Conservation (phyloP, 2,329 filamentous ascomycete species). For the Leptodontidium sp. region DNA sequence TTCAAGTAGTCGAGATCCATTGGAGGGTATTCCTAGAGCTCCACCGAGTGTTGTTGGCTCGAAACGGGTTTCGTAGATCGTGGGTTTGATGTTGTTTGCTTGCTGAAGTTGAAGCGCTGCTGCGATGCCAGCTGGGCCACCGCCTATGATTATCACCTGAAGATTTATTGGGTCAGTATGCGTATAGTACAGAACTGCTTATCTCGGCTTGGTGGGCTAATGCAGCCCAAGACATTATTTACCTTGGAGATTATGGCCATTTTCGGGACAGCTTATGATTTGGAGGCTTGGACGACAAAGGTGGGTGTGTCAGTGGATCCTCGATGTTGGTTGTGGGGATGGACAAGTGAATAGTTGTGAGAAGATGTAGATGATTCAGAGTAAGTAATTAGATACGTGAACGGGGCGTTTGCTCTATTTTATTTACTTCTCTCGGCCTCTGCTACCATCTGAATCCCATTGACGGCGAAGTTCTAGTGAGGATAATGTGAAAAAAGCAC, state of each 20-base stretch:
- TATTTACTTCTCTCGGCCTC: not conserved
- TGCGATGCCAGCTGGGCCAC: conserved; percentile 31
- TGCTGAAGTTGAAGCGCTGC: conserved; percentile 30
- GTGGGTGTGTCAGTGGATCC: not conserved
- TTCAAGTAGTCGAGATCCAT: conserved; percentile 44
- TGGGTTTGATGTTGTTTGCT: conserved; percentile 35
- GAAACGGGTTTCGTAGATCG: conserved; percentile 45
- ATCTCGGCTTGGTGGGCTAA: not conserved
- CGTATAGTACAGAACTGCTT: not conserved
- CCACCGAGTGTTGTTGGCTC: conserved; percentile 47
- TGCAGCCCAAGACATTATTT: not conserved
- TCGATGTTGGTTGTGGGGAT: not conserved
- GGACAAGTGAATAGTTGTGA: not conserved
- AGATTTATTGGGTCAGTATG: not conserved
- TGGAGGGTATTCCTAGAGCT: conserved; percentile 45
- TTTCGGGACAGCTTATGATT: not conserved
- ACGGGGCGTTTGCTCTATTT: not conserved
- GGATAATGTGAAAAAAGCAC: not conserved
- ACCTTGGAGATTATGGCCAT: conserved; percentile 3
- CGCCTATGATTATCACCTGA: conserved; percentile 36
- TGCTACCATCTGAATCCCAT: not conserved
- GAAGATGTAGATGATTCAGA: no score
- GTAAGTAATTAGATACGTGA: not conserved
- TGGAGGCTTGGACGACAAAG: not conserved
- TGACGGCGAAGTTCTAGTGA: not conserved